Conservation (phyloP, 2,329 filamentous ascomycete species). For the Tolypocladium tundrense region DNA sequence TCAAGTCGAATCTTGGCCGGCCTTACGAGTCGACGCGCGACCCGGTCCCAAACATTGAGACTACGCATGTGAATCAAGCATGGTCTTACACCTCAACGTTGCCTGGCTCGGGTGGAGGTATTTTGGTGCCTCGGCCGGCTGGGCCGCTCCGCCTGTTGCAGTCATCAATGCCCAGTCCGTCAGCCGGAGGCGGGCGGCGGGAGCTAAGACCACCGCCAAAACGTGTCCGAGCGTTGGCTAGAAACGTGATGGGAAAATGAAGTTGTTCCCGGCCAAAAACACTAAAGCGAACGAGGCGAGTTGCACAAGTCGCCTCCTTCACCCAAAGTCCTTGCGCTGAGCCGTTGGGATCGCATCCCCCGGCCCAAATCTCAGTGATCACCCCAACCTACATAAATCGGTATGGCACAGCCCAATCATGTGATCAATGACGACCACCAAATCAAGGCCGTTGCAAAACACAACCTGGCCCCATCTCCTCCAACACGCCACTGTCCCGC, state of each 20-base stretch:
- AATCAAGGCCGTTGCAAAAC: constrained; percentile 8
- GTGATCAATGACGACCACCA: constrained; percentile 7
- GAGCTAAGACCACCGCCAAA: background rate
- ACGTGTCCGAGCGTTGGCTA: background rate
- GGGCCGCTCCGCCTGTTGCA: background rate
- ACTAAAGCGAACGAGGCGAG: background rate
- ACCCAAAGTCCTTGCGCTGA: background rate
- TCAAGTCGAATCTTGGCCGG: background rate
- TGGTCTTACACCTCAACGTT: background rate
- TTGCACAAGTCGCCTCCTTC: background rate
- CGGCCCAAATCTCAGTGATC: background rate
- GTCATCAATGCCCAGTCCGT: background rate
- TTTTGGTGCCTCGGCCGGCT: background rate
- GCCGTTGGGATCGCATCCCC: background rate
- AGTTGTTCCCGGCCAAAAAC: background rate
- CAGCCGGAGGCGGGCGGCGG: background rate
- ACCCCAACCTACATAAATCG: background rate
- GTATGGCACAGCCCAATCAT: constrained; percentile 7
- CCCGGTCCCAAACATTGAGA: background rate
- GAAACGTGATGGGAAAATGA: background rate
- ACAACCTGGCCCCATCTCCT: constrained; percentile 2
- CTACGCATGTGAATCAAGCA: background rate
- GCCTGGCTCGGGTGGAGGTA: background rate
- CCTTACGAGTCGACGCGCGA: background rate
- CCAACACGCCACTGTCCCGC: background rate